Evolutionary conservation across 177 flowering plant species (phyloP), one percentile per base, ranked within the genome.

Genomic region (Vitis hybrid): DNA sequence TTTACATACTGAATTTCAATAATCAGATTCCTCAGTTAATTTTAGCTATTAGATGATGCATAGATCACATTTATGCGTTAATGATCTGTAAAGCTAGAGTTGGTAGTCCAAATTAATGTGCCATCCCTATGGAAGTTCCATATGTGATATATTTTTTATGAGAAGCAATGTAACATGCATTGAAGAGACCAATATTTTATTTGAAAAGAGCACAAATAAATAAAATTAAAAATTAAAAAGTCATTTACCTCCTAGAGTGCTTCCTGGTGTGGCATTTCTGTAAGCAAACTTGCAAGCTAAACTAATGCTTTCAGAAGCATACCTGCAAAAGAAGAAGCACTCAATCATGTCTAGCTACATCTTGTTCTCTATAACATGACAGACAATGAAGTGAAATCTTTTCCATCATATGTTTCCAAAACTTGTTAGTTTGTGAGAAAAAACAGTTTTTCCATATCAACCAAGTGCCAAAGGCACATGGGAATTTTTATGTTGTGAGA

Each of bases 241-340:
- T 39, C 45, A 39, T 39, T 39, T 83, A 94, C 97, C 98, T 86
- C 70, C 76, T 21, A 95, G 72, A 57, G 91, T 86, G 82, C 79
- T 88, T 75, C 97, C 98, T 11, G 97, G 87, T 10, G 98, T 90
- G 39, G 98, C 97, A 81, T 91, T 89, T 80, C 82, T 87, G 87
- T 94, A 94, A 5, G 99, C 98, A 78, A 61, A 93, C 70, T 86
- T 90, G 89, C 99, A 95, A 13, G 98, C 97, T 78, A 89, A 78
- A 21, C 66, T 80, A 55, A 90, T 70, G 76, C 99, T 93, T 85
- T 95, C 99, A 69, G 94, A 83, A 73, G 99, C 99, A 82, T 89
- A 93, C 76, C 98, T 95, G 86, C 65, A 80, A 76, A 70, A 68
- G 61, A 10, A 54, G n/a, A 54, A 55, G 51, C 58, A 59, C 5